Evolutionary conservation across 2,329 filamentous ascomycete species (phyloP).

Genomic region (Colletotrichum chlorophyti): DNA sequence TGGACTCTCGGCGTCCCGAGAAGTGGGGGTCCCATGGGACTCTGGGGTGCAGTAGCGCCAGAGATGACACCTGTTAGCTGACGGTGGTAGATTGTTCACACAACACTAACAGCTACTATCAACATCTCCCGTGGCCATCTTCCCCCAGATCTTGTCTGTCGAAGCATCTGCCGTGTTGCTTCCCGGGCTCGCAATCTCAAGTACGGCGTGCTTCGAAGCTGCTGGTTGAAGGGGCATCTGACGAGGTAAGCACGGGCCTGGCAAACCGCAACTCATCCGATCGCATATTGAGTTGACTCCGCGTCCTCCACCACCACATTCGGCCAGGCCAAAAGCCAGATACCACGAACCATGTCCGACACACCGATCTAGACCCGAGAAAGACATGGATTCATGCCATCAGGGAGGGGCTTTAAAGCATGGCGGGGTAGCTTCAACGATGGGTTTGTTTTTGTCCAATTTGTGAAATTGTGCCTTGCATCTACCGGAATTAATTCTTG

Average conservation of each 20-base stretch:
- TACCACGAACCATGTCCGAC: no score
- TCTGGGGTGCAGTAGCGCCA: conserved; percentile 25
- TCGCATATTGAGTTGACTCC: conserved; percentile 1
- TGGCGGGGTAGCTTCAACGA: no score
- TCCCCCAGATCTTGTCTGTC: not conserved
- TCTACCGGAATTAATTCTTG: no score
- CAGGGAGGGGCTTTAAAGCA: no score
- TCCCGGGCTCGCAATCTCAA: conserved; percentile 3
- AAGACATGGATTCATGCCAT: no score
- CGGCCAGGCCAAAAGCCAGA: conserved; percentile 1
- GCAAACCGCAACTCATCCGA: not conserved
- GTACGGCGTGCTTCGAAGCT: no score
- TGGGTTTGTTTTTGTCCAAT: no score
- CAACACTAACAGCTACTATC: not conserved
- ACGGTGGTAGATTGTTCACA: fast-evolving
- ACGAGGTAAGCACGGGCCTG: no score
- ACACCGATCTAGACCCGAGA: no score
- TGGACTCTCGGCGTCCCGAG: not conserved
- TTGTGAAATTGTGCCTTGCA: no score
- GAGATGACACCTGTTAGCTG: conserved; percentile 1
- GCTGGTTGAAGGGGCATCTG: no score
- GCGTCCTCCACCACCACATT: not conserved
- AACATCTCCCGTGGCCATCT: not conserved
- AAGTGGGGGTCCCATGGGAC: not conserved
- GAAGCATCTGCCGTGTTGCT: not conserved